Percentiles rank a stretch among this genome's conserved stretches.
Evolutionary conservation across 257 asterid genomes (phyloP).

Genomic region (Scutellaria minor): DNA sequence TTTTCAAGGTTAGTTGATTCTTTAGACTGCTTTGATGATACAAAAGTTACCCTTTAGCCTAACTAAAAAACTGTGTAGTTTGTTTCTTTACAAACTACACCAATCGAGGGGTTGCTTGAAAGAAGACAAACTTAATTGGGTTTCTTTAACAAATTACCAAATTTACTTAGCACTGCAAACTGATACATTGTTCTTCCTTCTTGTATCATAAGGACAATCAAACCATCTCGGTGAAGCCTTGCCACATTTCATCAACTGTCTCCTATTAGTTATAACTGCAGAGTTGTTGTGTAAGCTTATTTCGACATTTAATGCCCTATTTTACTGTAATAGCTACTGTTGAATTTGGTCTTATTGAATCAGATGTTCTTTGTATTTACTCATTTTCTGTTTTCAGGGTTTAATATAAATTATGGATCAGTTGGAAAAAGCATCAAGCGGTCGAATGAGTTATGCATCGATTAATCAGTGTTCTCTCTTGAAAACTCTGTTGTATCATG

Average conservation of each 20-base stretch:
- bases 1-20: conserved; percentile 33
- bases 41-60: no score
- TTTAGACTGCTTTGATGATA: neutral
- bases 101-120: no score
- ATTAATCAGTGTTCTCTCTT: no score
- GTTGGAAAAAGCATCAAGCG: neutral
- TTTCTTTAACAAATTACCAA: neutral
- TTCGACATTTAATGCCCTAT: neutral
- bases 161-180: conserved; percentile 5
- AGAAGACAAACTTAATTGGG: no score
- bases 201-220: conserved; percentile 1
- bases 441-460: no score
- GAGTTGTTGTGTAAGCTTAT: conserved; percentile 2
- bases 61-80: no score
- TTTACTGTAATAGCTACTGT: neutral
- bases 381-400: neutral
- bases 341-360: neutral
- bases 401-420: neutral
- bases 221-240: neutral
- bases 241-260: conserved; percentile 9
- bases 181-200: conserved; percentile 5
- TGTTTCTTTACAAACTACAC: no score
- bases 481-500: conserved; percentile 28
- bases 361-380: neutral
- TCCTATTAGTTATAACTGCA: neutral